A percentile compares a stretch with the other conserved stretches of the same genome.
These are phyloP conservation scores for Malassezia psittaci DNA, from an alignment of 1,284 basidiomycete species.

Conservation along the genomic window DNA sequence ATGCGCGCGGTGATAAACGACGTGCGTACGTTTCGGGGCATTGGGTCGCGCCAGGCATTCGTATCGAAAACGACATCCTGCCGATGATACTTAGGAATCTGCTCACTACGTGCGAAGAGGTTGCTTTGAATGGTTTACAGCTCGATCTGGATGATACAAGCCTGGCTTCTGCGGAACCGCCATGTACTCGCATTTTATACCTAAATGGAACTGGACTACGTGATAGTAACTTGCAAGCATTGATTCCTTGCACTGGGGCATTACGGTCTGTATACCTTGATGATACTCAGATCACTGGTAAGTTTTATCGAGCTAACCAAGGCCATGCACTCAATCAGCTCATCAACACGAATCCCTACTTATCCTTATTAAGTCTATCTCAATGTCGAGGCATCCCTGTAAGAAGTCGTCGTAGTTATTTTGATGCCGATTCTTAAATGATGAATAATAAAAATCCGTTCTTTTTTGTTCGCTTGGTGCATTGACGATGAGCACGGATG, in stretches of 20 bases:
- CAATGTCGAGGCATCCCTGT: conserved; percentile 18
- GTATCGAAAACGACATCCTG: no score
- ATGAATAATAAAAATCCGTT: neutral
- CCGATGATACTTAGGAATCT: neutral
- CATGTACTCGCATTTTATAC: neutral
- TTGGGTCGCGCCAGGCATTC: conserved; percentile 3
- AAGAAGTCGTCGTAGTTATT: conserved; percentile 10
- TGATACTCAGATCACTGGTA: conserved; percentile 13
- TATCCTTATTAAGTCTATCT: conserved; percentile 12
- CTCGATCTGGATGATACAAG: neutral
- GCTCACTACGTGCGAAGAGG: neutral
- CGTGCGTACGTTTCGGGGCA: conserved; percentile 4
- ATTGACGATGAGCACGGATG: neutral
- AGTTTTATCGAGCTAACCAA: neutral
- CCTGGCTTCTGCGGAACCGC: neutral
- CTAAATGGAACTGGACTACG: neutral
- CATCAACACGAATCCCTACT: conserved; percentile 4
- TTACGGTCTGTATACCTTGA: conserved; percentile 8
- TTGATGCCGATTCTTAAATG: neutral
- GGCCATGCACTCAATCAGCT: conserved; percentile 4
- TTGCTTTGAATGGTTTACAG: conserved; percentile 10
- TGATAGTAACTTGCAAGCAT: conserved; percentile 4
- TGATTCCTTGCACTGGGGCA: conserved; percentile 7
- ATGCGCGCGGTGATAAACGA: conserved; percentile 13
- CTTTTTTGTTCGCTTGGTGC: neutral